These are phyloP conservation scores for Carex cristatella DNA, from an alignment of 176 grass and related monocot genomes.

Conservation along the genomic window DNA sequence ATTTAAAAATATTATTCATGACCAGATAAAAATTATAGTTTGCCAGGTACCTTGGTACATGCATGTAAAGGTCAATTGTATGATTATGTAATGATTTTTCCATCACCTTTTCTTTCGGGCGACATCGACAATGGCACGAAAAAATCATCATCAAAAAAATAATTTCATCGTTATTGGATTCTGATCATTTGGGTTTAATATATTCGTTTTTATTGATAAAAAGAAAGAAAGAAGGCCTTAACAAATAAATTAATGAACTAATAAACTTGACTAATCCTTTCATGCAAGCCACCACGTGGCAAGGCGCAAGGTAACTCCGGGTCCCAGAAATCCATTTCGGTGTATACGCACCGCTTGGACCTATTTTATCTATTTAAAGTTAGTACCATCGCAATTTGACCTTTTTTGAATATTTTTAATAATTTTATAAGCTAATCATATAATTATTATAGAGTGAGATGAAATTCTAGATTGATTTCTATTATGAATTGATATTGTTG, in stretches of 20 bases:
- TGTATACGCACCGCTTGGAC: not conserved
- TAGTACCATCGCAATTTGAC: no score
- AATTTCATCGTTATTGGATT: no score
- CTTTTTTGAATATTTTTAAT: no score
- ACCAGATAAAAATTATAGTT: not conserved
- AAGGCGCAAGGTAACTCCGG: not conserved
- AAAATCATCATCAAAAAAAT: not conserved
- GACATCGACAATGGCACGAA: not conserved
- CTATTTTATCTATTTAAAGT: not conserved
- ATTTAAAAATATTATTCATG: not conserved
- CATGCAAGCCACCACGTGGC: constrained; percentile 20
- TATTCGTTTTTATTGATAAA: no score
- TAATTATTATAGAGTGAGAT: no score
- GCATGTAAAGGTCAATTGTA: not conserved
- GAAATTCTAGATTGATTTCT: no score
- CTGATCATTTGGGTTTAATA: no score
- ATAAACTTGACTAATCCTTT: no score
- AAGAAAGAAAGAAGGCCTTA: no score
- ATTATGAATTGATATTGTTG: no score
- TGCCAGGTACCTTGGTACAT: not conserved
- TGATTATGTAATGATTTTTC: not conserved
- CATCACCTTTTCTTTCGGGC: not conserved
- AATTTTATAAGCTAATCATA: no score
- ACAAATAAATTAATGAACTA: no score
- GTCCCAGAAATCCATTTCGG: not conserved